Percentiles rank a stretch among this genome's conserved stretches.
Evolutionary conservation across 2,329 filamentous ascomycete species (phyloP).

Genomic region (Byssoonygena ceratinophila): DNA sequence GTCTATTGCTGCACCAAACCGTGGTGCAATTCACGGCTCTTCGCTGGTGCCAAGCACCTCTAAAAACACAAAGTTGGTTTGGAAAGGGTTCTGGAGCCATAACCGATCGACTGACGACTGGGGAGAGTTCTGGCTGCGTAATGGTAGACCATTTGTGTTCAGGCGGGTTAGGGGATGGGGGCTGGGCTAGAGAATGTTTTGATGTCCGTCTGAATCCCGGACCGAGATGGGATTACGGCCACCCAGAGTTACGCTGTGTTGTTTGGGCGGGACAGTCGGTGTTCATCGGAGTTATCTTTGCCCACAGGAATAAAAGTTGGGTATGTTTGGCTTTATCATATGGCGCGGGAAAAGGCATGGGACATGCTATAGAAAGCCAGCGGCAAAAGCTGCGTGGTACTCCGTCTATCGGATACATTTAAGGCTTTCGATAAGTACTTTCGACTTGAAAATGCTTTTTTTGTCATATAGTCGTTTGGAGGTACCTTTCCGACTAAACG

Average conservation of each 20-base stretch:
- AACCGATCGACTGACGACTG: constrained; percentile 84
- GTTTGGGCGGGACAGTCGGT: not conserved
- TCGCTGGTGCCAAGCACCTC: constrained; percentile 32
- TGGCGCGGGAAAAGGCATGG: not conserved
- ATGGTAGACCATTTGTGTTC: constrained; percentile 53
- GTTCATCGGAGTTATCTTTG: not conserved
- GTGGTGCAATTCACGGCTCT: constrained; percentile 10
- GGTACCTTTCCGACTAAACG: no score
- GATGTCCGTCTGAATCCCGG: not conserved
- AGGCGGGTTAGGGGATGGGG: constrained; percentile 52
- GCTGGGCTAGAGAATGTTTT: constrained; percentile 19
- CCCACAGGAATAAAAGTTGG: not conserved
- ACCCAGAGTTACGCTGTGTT: not conserved
- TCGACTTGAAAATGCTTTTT: no score
- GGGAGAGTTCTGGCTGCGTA: constrained; percentile 62
- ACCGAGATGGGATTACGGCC: not conserved
- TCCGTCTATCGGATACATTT: no score
- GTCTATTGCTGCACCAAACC: constrained; percentile 42
- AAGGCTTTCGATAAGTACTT: no score
- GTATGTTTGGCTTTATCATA: not conserved
- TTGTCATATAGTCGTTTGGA: no score
- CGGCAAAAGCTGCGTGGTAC: no score
- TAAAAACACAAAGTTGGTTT: constrained; percentile 75
- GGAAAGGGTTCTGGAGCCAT: constrained; percentile 86
- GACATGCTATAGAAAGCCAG: not conserved